Evolutionary conservation across 441 rosid species (phyloP).

Genomic region (Brassica hybrid): DNA sequence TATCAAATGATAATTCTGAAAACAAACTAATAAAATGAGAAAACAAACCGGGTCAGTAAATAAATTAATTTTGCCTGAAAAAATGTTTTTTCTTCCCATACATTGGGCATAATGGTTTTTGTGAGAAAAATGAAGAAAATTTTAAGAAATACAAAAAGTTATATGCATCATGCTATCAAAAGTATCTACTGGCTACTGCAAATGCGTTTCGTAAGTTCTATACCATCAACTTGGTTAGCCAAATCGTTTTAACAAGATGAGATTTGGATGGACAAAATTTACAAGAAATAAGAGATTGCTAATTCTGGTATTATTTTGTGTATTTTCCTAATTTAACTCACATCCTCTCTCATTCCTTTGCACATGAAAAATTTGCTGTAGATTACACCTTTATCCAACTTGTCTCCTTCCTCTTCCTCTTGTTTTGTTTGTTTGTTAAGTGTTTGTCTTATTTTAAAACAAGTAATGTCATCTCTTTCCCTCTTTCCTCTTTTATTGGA

Average conservation of each 20-base stretch:
- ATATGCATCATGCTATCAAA: conserved; percentile 13
- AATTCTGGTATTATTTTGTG: conserved; percentile 27
- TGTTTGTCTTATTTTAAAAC: conserved; percentile 31
- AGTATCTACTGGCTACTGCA: conserved; percentile 2
- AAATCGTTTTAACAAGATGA: conserved; percentile 20
- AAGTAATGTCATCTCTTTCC: conserved; percentile 50
- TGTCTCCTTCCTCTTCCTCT: conserved; percentile 20
- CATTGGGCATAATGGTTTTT: not conserved
- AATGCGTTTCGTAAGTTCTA: conserved; percentile 3
- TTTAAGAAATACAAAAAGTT: not conserved
- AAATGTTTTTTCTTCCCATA: not conserved
- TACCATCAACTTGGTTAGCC: conserved; percentile 1
- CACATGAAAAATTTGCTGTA: conserved; percentile 44
- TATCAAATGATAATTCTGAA: not conserved
- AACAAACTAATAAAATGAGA: not conserved
- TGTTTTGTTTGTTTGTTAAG: conserved; percentile 18
- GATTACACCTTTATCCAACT: conserved; percentile 45
- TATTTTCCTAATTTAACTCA: conserved; percentile 49
- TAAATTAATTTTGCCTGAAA: not conserved
- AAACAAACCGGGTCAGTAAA: not conserved
- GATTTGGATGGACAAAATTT: conserved; percentile 37
- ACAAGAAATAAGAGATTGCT: conserved; percentile 33
- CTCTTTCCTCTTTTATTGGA: conserved; percentile 52
- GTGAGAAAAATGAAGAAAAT: not conserved
- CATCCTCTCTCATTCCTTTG: conserved; percentile 39